Evolutionary conservation across 2,329 filamentous ascomycete species (phyloP), one percentile per base, ranked within the genome.

Genomic region (Monilinia fructicola): DNA sequence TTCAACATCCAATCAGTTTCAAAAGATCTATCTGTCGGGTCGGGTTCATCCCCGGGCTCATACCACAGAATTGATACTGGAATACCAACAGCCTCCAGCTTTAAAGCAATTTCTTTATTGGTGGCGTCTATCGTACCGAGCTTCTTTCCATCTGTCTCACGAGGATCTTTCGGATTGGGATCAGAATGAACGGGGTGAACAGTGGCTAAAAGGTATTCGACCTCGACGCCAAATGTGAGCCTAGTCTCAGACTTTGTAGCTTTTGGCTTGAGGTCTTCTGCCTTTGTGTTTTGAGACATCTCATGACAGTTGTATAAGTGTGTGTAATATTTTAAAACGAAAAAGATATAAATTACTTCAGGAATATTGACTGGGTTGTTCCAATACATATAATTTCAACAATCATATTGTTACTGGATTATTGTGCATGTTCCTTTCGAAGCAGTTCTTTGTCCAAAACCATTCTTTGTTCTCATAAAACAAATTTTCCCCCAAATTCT

Each of bases 221-320:
- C 44, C 44, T 66, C 64, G 12, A 66, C 28, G 31, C 64, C 64
- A 38, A 58, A 66, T 38, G 64, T 66, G 23, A 66, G 46, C 28
- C 64, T 48, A 26, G 46, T 53, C 9, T 50, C 55, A 23, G 60
- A 44, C 23, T 63, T 54, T n/a, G 42, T 31, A 4, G 44, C 31
- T 40, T n/a, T 23, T 52, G 10, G 10, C 35, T 21, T 6, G 2
- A 11, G 2, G 16, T 1, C 23, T 53, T 53, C n/a, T 54, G 18
- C 0, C 16, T 4, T 31, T 16, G 23, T 14, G 5, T 23, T 14
- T 12, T 9, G 4, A 44, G 14, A 35, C 31, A 64, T 64, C 7
- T 16, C 48, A 21, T 42, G 21, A 2, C 10, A 5, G 7, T 5
- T 28, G 38, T 23, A n/a, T 28, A 26, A 16, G 23, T n/a, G 26